phyloP scores from a whole-genome alignment of 164 flowering plant genomes.

The Berberis thunbergii region DNA sequence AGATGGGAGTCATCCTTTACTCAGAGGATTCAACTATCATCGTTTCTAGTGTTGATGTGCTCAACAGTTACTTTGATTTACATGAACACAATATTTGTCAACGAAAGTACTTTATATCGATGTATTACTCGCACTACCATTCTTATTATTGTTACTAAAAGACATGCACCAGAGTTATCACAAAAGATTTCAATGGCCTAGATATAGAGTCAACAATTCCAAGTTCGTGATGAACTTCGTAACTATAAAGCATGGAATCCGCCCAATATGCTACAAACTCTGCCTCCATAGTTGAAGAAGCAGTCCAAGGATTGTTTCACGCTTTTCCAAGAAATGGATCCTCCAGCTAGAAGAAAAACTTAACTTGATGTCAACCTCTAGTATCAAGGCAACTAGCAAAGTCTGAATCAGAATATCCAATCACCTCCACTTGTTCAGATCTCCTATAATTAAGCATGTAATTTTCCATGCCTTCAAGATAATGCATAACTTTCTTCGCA shows the following conservation, averaged over 20 bases:
- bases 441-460: background rate
- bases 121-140: background rate
- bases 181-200: background rate
- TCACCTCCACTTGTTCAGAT: background rate
- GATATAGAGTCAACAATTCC: background rate
- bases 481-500: background rate
- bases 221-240: background rate
- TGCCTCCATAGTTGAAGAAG: background rate
- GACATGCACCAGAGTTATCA: background rate
- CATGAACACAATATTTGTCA: background rate
- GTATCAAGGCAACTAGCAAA: background rate
- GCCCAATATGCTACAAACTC: background rate
- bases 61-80: background rate
- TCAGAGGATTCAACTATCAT: background rate
- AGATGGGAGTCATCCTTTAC: background rate
- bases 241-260: background rate
- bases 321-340: background rate
- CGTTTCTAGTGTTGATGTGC: background rate
- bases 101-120: background rate
- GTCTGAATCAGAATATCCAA: constrained; percentile 2
- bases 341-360: background rate
- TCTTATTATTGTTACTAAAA: background rate
- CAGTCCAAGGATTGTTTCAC: background rate
- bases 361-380: background rate
- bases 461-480: background rate